phyloP scores from a whole-genome alignment of 2,329 filamentous ascomycete genomes.

The Coniochaeta sp. region DNA sequence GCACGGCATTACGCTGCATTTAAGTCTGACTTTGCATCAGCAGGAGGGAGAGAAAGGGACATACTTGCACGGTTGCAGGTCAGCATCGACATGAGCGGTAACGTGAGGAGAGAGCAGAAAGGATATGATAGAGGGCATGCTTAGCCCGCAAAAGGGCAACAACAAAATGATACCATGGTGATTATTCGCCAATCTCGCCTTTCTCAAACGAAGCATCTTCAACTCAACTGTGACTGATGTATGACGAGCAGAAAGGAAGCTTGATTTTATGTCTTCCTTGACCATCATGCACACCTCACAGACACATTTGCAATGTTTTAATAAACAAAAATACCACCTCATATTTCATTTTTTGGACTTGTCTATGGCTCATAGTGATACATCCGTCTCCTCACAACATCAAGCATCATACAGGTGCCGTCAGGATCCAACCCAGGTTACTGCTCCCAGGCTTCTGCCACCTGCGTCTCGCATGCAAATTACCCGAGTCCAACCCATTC shows the following conservation, averaged over 20 bases:
- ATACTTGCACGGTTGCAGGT: background rate
- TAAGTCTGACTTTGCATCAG: background rate
- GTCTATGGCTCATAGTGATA: background rate
- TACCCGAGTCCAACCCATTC: background rate
- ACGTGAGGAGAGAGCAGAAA: background rate
- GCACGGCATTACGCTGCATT: conserved; percentile 1
- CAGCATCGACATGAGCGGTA: background rate
- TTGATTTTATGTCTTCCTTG: background rate
- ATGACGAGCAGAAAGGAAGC: background rate
- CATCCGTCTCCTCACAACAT: background rate
- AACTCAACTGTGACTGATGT: background rate
- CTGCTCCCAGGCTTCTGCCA: background rate
- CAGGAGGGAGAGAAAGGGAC: background rate
- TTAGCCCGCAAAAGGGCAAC: background rate
- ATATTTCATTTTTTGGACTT: background rate
- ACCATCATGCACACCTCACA: background rate
- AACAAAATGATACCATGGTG: conserved; percentile 1
- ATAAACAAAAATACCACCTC: background rate
- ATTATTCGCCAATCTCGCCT: background rate
- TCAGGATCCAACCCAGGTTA: background rate
- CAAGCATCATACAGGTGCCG: background rate
- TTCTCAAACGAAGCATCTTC: background rate
- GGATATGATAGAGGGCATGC: background rate
- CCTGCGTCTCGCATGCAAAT: background rate
- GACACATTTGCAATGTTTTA: background rate